phyloP scores from a whole-genome alignment of 306 rosid species.

The Lathyrus aphaca region DNA sequence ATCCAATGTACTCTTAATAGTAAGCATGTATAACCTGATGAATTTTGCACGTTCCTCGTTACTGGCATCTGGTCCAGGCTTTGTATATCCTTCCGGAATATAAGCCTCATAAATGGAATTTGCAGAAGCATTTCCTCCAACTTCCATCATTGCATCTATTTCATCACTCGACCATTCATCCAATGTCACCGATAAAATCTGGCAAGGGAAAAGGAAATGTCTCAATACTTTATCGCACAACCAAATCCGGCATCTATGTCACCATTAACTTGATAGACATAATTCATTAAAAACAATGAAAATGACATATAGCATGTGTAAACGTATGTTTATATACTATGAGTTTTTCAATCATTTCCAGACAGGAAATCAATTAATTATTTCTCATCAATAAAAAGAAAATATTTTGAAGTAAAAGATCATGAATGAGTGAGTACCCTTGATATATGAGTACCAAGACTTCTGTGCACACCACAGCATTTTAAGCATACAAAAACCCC shows the following conservation, averaged over 20 bases:
- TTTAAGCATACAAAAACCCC: slow-evolving; percentile 95
- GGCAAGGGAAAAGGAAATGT: slow-evolving; percentile 35
- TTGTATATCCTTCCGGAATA: slow-evolving; percentile 70
- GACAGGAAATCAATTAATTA: background rate
- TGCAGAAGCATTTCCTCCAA: slow-evolving; percentile 93
- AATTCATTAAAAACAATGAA: slow-evolving; percentile 7
- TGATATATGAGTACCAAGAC: slow-evolving; percentile 90
- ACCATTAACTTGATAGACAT: slow-evolving; percentile 18
- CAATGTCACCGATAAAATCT: slow-evolving; percentile 87
- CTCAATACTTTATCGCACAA: slow-evolving; percentile 2
- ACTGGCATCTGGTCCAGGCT: slow-evolving; percentile 82
- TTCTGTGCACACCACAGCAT: slow-evolving; percentile 88
- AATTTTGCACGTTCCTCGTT: slow-evolving; percentile 72
- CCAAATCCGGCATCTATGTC: slow-evolving; percentile 5
- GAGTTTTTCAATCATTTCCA: background rate
- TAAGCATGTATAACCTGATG: slow-evolving; percentile 67
- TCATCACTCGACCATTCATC: slow-evolving; percentile 95
- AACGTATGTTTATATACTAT: background rate
- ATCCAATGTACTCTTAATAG: too few relatives aligned
- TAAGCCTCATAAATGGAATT: slow-evolving; percentile 91
- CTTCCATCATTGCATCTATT: slow-evolving; percentile 83
- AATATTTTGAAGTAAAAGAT: slow-evolving; percentile 2
- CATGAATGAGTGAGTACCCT: slow-evolving; percentile 55
- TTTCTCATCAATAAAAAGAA: slow-evolving; percentile 6
- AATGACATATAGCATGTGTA: background rate